Evolutionary conservation across 371 early-diverging fungal species (phyloP).

Genomic region (Apophysomyces variabilis): DNA sequence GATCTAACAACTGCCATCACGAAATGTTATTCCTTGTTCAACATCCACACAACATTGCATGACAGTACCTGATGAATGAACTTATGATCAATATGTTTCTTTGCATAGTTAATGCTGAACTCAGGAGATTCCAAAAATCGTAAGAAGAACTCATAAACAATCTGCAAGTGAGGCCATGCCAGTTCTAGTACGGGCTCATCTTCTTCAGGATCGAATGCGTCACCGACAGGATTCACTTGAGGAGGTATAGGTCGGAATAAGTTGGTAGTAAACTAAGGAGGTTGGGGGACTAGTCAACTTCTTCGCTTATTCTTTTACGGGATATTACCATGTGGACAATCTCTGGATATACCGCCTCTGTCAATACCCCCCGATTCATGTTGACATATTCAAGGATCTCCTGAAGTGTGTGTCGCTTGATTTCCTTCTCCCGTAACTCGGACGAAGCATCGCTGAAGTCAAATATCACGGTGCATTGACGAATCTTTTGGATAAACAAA

Average conservation of each 20-base stretch:
- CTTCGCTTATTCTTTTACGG: neutral
- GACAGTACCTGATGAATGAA: conserved; percentile 82
- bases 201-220: conserved; percentile 98
- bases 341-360: conserved; percentile 88
- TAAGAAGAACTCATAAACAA: conserved; percentile 96
- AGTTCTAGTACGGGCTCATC: conserved; percentile 95
- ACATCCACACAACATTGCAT: too few species aligned
- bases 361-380: conserved; percentile 83
- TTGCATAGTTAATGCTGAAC: conserved; percentile 94
- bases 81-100: conserved; percentile 93
- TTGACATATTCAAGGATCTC: conserved; percentile 94
- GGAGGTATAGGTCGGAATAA: conserved; percentile 96
- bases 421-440: conserved; percentile 92
- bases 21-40: neutral
- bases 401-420: conserved; percentile 87
- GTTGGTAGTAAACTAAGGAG: conserved; percentile 81
- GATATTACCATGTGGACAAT: conserved; percentile 87
- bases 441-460: conserved; percentile 91
- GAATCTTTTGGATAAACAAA: conserved; percentile 87
- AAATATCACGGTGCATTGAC: conserved; percentile 90
- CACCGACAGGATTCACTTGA: conserved; percentile 93
- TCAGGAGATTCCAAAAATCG: conserved; percentile 95
- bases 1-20: conserved; percentile 77
- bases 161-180: conserved; percentile 97
- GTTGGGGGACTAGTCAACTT: neutral